Evolutionary conservation across 1,284 basidiomycete species (phyloP).

Genomic region (Rhodotorula sp.): DNA sequence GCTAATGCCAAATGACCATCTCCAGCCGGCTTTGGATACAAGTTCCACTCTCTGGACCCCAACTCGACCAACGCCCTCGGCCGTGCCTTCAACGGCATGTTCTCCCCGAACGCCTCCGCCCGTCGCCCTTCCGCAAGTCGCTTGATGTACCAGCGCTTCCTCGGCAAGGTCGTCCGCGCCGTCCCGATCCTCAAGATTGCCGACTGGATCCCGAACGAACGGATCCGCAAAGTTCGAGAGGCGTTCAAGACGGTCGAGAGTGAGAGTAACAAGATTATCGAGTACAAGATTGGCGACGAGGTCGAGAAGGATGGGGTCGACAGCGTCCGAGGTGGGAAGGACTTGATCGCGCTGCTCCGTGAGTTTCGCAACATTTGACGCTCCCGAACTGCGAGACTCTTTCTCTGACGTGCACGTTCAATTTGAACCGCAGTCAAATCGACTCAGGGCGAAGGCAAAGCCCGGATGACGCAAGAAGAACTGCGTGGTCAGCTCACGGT

Average conservation of each 20-base stretch:
- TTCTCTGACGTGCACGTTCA: not conserved
- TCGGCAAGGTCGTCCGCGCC: slow-evolving; percentile 20
- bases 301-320: slow-evolving; percentile 34
- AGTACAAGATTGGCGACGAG: slow-evolving; percentile 33
- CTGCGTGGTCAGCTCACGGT: slow-evolving; percentile 37
- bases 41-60: slow-evolving; percentile 42
- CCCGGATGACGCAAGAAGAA: slow-evolving; percentile 28
- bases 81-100: slow-evolving; percentile 37
- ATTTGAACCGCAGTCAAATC: slow-evolving; percentile 20
- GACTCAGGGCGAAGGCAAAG: slow-evolving; percentile 20
- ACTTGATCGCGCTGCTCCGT: slow-evolving; percentile 43
- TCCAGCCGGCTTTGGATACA: slow-evolving; percentile 36
- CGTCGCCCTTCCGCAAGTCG: not conserved
- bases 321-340: slow-evolving; percentile 35
- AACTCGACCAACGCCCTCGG: slow-evolving; percentile 43
- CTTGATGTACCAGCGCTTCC: slow-evolving; percentile 12
- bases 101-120: slow-evolving; percentile 8
- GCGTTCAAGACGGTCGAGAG: slow-evolving; percentile 37
- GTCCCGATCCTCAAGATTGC: slow-evolving; percentile 29
- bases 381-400: not conserved
- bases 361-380: slow-evolving; percentile 14
- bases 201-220: slow-evolving; percentile 25
- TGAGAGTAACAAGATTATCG: slow-evolving; percentile 44
- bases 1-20: not conserved
- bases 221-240: slow-evolving; percentile 15